A percentile compares a stretch with the other conserved stretches of the same genome.
Evolutionary conservation across 208 protist genomes (phyloP).

Genomic region (Wallacemonas sp.): DNA sequence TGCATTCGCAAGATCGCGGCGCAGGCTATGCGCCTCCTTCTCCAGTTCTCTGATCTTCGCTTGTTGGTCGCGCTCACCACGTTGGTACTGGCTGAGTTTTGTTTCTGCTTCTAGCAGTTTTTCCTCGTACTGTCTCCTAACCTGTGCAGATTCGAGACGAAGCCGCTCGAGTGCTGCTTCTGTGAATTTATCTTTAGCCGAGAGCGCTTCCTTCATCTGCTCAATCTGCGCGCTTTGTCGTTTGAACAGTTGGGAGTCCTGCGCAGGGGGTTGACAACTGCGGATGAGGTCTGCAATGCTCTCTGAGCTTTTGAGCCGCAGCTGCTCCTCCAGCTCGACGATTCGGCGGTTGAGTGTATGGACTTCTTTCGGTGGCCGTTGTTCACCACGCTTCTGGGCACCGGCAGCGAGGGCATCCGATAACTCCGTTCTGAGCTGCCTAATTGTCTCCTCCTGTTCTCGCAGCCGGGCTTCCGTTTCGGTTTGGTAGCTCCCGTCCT

Average conservation of each 20-base stretch:
- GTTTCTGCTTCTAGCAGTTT: constrained; percentile 22
- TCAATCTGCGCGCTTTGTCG: constrained; percentile 46
- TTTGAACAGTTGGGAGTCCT: constrained; percentile 46
- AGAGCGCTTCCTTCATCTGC: constrained; percentile 53
- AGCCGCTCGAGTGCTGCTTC: constrained; percentile 52
- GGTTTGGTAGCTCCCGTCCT: constrained; percentile 25
- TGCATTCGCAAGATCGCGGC: constrained; percentile 8
- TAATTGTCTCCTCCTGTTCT: constrained; percentile 37
- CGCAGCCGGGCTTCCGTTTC: constrained; percentile 2
- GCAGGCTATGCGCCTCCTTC: constrained; percentile 27
- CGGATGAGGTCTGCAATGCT: constrained; percentile 66
- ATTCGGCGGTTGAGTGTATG: constrained; percentile 35
- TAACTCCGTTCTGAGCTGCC: constrained; percentile 24
- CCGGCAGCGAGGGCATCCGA: constrained; percentile 13
- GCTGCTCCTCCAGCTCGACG: constrained; percentile 41
- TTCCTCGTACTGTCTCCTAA: constrained; percentile 62
- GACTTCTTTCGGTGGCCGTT: constrained; percentile 14
- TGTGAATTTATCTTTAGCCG: constrained; percentile 67
- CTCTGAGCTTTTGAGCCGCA: constrained; percentile 36
- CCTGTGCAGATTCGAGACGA: constrained; percentile 51
- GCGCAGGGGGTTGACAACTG: constrained; percentile 41
- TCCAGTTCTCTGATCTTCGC: constrained; percentile 11
- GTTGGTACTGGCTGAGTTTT: constrained; percentile 13
- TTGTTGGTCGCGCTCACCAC: background rate
- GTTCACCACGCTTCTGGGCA: constrained; percentile 9